These are phyloP conservation scores for Calonectria hawksworthii DNA, from an alignment of 2,329 filamentous ascomycete genomes.

Conservation along the genomic window DNA sequence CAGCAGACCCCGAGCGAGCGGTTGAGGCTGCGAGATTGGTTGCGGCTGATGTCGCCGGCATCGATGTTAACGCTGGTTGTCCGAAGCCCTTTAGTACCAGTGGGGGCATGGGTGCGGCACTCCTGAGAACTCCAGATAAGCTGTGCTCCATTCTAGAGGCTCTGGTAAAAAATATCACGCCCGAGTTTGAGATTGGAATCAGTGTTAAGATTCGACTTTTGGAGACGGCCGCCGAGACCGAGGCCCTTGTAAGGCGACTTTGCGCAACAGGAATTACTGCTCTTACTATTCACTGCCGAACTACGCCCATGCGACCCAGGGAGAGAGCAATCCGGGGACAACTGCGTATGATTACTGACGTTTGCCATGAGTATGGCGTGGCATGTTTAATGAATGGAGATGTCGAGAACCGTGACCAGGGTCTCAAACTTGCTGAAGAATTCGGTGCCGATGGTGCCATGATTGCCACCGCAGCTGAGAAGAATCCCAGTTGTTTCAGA, in stretches of 20 bases:
- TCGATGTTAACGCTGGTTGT: conserved; percentile 98
- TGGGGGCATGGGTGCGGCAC: conserved; percentile 95
- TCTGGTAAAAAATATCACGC: conserved; percentile 82
- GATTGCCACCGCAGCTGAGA: conserved; percentile 95
- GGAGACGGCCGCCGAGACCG: conserved; percentile 81
- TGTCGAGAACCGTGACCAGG: conserved; percentile 82
- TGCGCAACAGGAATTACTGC: conserved; percentile 92
- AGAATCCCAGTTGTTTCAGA: conserved; percentile 91
- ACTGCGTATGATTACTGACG: conserved; percentile 83
- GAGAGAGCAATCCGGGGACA: conserved; percentile 90
- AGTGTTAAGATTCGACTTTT: conserved; percentile 97
- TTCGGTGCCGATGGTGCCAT: conserved; percentile 94
- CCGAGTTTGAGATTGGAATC: conserved; percentile 88
- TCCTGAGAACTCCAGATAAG: conserved; percentile 87
- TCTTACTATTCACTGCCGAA: conserved; percentile 94
- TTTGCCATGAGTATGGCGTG: conserved; percentile 88
- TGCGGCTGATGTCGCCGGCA: conserved; percentile 89
- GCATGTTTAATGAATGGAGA: conserved; percentile 98
- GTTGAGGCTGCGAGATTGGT: conserved; percentile 88
- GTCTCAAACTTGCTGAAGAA: conserved; percentile 77
- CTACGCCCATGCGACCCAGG: conserved; percentile 92
- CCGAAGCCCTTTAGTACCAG: conserved; percentile 96
- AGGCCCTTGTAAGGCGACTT: conserved; percentile 81
- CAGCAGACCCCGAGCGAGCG: conserved; percentile 84
- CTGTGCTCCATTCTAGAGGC: conserved; percentile 87